Evolutionary conservation across 2,329 filamentous ascomycete genomes (phyloP), one percentile per base, ranked within the genome.

Genomic region (Hysterium pulicare): DNA sequence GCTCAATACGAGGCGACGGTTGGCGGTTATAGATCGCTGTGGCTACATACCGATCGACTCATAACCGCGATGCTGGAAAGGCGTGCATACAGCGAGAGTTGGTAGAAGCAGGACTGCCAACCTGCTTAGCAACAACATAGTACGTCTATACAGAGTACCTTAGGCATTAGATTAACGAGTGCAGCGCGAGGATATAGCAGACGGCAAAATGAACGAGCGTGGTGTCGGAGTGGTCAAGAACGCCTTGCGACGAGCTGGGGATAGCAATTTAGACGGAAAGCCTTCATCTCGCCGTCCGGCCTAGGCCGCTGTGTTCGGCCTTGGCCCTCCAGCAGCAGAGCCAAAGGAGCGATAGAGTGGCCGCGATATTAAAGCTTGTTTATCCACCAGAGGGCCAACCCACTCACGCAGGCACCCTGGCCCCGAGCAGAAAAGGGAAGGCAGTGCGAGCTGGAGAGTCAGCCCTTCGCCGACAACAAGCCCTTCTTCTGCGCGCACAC

Each of bases 241-340:
- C n/a, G n/a, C n/a, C n/a, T n/a, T n/a, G n/a, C n/a, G n/a, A n/a
- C n/a, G n/a, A n/a, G n/a, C n/a, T n/a, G n/a, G n/a, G n/a, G n/a
- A n/a, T n/a, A 32, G 20, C 45, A 54, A 50, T 54, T 57, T 53
- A 53, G 38, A 49, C 51, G 48, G 53, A 48, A 49, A 48, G 45
- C 41, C 39, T 40, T 36, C 33, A 50, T 40, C 32, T 19, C n/a
- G 11, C 17, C 15, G 19, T 37, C 16, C 11, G 21, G 11, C n/a
- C 32, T 16, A 19, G 3, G 10, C 49, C 38, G 45, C 24, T 33
- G 48, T 41, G 47, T 49, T 45, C 41, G 41, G 46, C 46, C 40
- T 9, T 17, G 17, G 17, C 20, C n/a, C 21, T 15, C 21, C 21
- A 38, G n/a, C 21, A 10, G 31, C 13, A 22, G 24, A 17, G 17